Base-by-base conservation (phyloP, 805 yeast genomes). In the Hanseniaspora nectarophila region DNA sequence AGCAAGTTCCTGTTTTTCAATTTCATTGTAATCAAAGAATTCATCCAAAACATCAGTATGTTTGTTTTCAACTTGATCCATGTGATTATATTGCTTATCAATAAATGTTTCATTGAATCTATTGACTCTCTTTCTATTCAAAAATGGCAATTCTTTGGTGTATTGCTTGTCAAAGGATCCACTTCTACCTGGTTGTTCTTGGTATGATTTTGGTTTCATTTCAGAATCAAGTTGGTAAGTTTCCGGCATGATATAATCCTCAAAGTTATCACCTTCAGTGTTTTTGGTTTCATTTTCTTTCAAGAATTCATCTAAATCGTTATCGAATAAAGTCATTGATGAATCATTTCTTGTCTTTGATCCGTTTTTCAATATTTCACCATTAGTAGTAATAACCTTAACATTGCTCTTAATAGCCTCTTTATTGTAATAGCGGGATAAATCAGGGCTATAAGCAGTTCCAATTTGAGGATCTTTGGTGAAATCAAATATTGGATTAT, bases 121-220 rank as follows among this genome's bases (percentile, higher is more conserved):
- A 18, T 92, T 95, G 33, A 72, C 68, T 60, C 97, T 77, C 61
- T 80, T 81, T 56, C 97, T 74, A 54, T 86, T 67, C 53, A 83
- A 73, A 61, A 79, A 72, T 1, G 82, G 65, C 13, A 68, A 64
- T 34, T 72, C 76, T 58, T 67, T 57, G 50, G 70, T 60, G 58
- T 69, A 50, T 44, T 42, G 46, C n/a, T 49, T 49, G 4, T 49
- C 53, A 33, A 61, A 56, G 56, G 69, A 56, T n/a, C 45, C 45
- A 67, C 55, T 32, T 65, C 57, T 18, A 55, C 50, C 43, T 61
- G 46, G 35, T 26, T 42, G 46, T 34, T 49, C 53, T 29, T 40
- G 28, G 13, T 33, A n/a, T 3, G 43, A 31, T 9, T 28, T 33
- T 7, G 37, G 42, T 26, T 49, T 49, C 21, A 16, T 31, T 32